Evolutionary conservation across 768 basidiomycete genomes (phyloP), one percentile per base, ranked within the genome.

Genomic region (Calocera cornea): DNA sequence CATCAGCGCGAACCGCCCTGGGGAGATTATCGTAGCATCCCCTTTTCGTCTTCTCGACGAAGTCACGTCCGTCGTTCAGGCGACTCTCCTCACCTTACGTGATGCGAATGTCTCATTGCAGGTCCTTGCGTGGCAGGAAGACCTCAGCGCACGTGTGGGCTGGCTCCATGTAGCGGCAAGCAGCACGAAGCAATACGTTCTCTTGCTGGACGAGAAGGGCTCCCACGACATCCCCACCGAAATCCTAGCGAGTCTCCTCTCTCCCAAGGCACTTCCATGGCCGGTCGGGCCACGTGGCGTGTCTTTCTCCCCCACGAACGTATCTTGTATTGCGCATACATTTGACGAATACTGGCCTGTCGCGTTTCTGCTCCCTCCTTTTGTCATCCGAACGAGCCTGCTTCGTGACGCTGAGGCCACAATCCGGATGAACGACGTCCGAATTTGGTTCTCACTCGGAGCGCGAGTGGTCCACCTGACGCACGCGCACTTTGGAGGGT

Each of bases 321-420:
- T 70, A 38, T 74, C 77, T n/a, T 79, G 75, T 63, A 68, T 80
- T 47, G 65, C 69, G n/a, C 73, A 77, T 3, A 74, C 76, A 10
- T 71, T 72, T 0, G 68, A 69, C 8, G 72, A 76, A 24, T 78
- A 78, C 34, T 31, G 11, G 22, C 73, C 79, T 29, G 84, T 83
- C 1, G 73, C 77, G 2, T 84, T 82, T 73, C 76, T 89, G 1
- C 72, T 83, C 1, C 88, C 88, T 17, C 88, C 88, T 1, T 84
- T 89, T 69, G 76, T 86, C 5, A 70, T 83, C 34, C 82, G 82
- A 11, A 68, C 75, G 0, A 65, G 73, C 22, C 72, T 70, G 34
- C 69, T 73, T 54, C 75, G 71, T 75, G 75, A 76, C 16, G 74
- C 34, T 41, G 65, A 27, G 22, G 16, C 5, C 24, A 38, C 19